Base-by-base conservation (phyloP, 176 grass and related monocot genomes). In the Oryza meridionalis region DNA sequence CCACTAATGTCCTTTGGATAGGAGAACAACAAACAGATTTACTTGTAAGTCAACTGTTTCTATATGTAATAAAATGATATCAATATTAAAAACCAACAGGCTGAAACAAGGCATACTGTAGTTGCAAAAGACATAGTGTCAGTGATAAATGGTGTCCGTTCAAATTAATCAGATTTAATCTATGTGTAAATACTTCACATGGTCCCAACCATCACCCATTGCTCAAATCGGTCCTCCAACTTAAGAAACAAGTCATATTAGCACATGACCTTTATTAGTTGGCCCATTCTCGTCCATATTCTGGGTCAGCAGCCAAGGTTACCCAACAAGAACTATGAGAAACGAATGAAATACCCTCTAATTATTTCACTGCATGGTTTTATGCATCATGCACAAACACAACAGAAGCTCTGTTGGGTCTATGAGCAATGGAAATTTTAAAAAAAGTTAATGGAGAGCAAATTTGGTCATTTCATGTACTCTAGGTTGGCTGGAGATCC, bases 1-100 rank as follows among this genome's bases (percentile, higher is more conserved):
- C 22, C 46, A 84, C 37, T 71, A 37, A 65, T 80, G 61, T 72
- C 47, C 67, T 64, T 26, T 11, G 46, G 3, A 65, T 50, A 86
- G 47, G 40, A 77, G 37, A 81, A 71, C 40, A 27, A 19, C 11
- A 85, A 78, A 61, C 29, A 51, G 14, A 32, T 76, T 77, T 31
- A 73, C 21, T 65, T 9, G 26, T 72, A 81, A 81, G 8, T 70
- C 12, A 81, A 81, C 31, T 58, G 59, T 46, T 68, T 76, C 21
- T 43, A 27, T 16, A 64, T 17, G 38, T 27, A 69, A 64, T 1
- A 76, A 69, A 73, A 51, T 67, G 78, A 1, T 50, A 26, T 50
- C 7, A 67, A 16, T 32, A 51, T 62, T 65, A 59, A 73, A 29
- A 64, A 4, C 32, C 11, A 46, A 66, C 45, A 76, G 25, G 26